Conservation (phyloP, 257 asterid genomes). For the Ocimum tenuiflorum region DNA sequence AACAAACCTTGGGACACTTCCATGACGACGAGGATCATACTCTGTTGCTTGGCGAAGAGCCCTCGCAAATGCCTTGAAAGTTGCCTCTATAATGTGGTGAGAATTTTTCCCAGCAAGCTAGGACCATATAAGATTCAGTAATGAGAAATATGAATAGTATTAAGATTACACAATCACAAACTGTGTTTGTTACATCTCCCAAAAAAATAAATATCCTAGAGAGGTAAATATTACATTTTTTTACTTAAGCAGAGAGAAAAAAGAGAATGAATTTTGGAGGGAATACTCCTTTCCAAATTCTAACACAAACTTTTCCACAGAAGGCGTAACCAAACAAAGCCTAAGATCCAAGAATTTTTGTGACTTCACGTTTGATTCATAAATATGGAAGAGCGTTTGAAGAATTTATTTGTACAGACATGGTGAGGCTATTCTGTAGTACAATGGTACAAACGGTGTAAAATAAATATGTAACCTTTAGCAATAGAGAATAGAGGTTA, state of each 20-base stretch:
- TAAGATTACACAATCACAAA: not conserved
- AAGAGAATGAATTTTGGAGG: too few relatives aligned
- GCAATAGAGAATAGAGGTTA: not conserved
- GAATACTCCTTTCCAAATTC: too few relatives aligned
- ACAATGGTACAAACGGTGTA: too few relatives aligned
- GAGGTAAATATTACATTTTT: too few relatives aligned
- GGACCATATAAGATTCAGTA: conserved; percentile 15
- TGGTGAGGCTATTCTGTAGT: too few relatives aligned
- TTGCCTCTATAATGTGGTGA: conserved; percentile 97
- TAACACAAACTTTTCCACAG: too few relatives aligned
- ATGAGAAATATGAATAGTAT: not conserved
- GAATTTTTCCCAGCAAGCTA: conserved; percentile 93
- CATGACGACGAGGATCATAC: conserved; percentile 72
- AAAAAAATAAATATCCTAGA: too few relatives aligned
- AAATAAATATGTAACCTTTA: not conserved
- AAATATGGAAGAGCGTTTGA: not conserved
- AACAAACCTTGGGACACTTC: conserved; percentile 76
- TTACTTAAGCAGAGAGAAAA: too few relatives aligned
- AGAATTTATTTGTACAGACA: not conserved
- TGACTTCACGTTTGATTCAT: not conserved
- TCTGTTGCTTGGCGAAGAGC: conserved; percentile 98
- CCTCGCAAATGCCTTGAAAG: conserved; percentile 98
- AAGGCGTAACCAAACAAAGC: too few relatives aligned
- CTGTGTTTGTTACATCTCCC: too few relatives aligned
- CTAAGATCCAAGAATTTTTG: not conserved